These are phyloP conservation scores for Anastatica hierochuntica DNA, from an alignment of 345 rosid genomes.

Conservation along the genomic window DNA sequence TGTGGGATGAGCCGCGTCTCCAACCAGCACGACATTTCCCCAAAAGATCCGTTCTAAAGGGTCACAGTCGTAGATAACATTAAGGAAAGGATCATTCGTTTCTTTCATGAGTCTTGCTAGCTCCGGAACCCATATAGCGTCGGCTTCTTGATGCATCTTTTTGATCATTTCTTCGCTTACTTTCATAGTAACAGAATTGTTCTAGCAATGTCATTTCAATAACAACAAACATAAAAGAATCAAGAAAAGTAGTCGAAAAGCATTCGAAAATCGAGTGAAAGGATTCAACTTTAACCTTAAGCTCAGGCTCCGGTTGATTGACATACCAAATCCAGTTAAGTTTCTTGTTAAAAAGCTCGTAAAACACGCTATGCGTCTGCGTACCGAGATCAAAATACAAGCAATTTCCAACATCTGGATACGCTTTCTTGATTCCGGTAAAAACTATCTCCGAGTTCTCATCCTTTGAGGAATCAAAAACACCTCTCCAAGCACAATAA, in stretches of 20 bases:
- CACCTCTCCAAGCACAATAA: constrained; percentile 81
- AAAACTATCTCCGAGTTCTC: constrained; percentile 44
- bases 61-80: constrained; percentile 61
- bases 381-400: constrained; percentile 46
- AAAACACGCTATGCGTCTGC: constrained; percentile 45
- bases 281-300: constrained; percentile 33
- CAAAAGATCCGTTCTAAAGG: constrained; percentile 43
- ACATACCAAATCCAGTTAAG: constrained; percentile 80
- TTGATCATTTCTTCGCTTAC: constrained; percentile 46
- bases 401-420: constrained; percentile 64
- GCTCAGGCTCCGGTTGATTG: constrained; percentile 57
- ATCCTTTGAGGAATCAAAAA: constrained; percentile 47
- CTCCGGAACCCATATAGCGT: constrained; percentile 56
- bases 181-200: constrained; percentile 59
- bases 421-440: constrained; percentile 34
- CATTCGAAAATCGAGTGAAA: background rate
- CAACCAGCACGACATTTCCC: constrained; percentile 51
- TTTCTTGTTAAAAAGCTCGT: constrained; percentile 46
- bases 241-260: background rate
- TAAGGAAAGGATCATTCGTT: constrained; percentile 74
- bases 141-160: constrained; percentile 54
- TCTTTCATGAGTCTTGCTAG: constrained; percentile 47
- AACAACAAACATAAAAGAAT: no score
- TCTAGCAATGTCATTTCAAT: constrained; percentile 24
- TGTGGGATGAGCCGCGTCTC: constrained; percentile 83